Evolutionary conservation across 345 rosid species (phyloP).

Genomic region (Alliaria petiolata): DNA sequence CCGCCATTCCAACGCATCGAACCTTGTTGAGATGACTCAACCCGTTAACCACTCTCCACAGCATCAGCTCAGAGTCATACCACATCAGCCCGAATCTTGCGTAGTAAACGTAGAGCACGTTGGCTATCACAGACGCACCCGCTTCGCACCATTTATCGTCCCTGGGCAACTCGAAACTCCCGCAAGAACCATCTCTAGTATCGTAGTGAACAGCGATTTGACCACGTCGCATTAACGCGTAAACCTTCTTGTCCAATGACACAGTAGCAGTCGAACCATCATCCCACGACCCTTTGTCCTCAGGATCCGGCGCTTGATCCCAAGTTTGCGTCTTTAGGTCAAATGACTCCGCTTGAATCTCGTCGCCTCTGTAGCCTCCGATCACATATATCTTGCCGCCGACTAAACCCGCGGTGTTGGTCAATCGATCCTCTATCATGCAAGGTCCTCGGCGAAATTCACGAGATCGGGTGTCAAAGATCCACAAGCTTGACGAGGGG

Average conservation of each 20-base stretch:
- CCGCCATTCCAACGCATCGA: neutral
- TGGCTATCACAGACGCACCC: neutral
- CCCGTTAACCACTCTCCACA: neutral
- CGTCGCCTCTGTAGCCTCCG: neutral
- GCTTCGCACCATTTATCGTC: neutral
- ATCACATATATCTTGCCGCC: neutral
- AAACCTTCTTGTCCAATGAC: slow-evolving; percentile 6
- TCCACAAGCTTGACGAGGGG: neutral
- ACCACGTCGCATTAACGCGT: fast-evolving
- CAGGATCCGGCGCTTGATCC: neutral
- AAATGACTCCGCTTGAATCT: neutral
- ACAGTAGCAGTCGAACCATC: neutral
- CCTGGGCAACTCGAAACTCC: neutral
- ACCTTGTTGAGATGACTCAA: neutral
- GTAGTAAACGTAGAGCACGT: slow-evolving; percentile 8
- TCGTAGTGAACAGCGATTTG: neutral
- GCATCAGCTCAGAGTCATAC: neutral
- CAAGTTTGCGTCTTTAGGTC: neutral
- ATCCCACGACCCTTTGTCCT: neutral
- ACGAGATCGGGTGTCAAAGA: neutral
- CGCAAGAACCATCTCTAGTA: slow-evolving; percentile 13
- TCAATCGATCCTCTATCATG: neutral
- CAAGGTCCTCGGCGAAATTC: neutral
- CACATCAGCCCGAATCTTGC: slow-evolving; percentile 4
- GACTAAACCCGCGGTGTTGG: neutral